Evolutionary conservation across 805 yeast species (phyloP).

Genomic region (Suhomyces xylopsoci): DNA sequence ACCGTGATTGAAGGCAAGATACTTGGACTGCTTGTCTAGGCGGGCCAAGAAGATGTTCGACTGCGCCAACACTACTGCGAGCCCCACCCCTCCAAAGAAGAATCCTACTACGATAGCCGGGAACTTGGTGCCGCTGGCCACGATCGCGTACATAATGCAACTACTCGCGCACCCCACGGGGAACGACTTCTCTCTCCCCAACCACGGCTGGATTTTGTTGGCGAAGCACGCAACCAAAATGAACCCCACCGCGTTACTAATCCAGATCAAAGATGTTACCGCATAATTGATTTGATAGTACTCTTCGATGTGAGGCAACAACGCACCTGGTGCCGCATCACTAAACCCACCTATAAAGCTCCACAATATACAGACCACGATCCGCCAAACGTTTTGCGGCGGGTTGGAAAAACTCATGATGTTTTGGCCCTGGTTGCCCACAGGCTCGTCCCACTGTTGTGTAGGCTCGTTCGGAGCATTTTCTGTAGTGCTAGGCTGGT

Average conservation of each 20-base stretch:
- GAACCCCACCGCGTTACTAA: conserved; percentile 56
- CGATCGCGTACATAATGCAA: conserved; percentile 42
- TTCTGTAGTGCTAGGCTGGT: not conserved
- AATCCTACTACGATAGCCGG: conserved; percentile 49
- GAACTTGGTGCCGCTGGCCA: conserved; percentile 48
- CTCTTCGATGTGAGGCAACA: conserved; percentile 52
- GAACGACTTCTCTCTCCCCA: conserved; percentile 43
- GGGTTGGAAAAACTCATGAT: conserved; percentile 42
- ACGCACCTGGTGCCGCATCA: conserved; percentile 61
- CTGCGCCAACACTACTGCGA: conserved; percentile 49
- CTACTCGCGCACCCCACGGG: conserved; percentile 36
- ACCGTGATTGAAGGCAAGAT: conserved; percentile 65
- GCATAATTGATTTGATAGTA: conserved; percentile 49
- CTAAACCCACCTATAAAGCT: conserved; percentile 41
- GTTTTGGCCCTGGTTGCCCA: not conserved
- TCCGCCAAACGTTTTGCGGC: conserved; percentile 41
- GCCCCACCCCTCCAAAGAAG: conserved; percentile 58
- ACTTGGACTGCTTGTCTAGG: conserved; percentile 52
- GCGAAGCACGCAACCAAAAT: conserved; percentile 49
- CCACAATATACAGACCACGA: conserved; percentile 41
- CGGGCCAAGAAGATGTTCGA: conserved; percentile 50
- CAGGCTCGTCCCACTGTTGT: not conserved
- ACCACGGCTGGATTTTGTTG: conserved; percentile 37
- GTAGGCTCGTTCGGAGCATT: not conserved
- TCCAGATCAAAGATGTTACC: conserved; percentile 57